phyloP scores from a whole-genome alignment of 2,329 filamentous ascomycete species.

The Phaeosphaeriaceae sp. region DNA sequence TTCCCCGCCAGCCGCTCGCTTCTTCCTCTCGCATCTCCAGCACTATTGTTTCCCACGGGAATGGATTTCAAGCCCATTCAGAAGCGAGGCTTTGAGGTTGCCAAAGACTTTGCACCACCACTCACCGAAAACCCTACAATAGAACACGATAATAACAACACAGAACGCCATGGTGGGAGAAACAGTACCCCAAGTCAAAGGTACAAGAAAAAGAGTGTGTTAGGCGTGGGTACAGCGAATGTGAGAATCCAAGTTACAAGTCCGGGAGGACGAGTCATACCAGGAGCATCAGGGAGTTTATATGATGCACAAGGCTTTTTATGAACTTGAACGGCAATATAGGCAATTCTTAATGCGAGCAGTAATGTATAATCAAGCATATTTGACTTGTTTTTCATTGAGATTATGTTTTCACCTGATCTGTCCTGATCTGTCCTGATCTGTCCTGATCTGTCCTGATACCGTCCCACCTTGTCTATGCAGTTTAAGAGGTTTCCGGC shows the following conservation, averaged over 20 bases:
- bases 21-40: conserved; percentile 15
- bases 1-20: conserved; percentile 16
- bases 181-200: conserved; percentile 1
- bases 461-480: too few relatives aligned
- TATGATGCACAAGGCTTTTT: conserved; percentile 45
- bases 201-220: conserved; percentile 26
- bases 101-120: conserved; percentile 17
- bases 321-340: conserved; percentile 8
- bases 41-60: neutral
- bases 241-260: conserved; percentile 29
- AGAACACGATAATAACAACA: neutral
- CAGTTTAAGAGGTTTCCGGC: too few relatives aligned
- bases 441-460: too few relatives aligned
- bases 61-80: conserved; percentile 3
- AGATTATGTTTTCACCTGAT: too few relatives aligned
- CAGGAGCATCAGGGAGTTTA: conserved; percentile 37
- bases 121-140: neutral
- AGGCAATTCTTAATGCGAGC: neutral
- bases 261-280: conserved; percentile 8
- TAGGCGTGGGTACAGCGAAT: conserved; percentile 31
- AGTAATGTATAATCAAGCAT: neutral
- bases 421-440: too few relatives aligned
- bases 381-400: too few relatives aligned
- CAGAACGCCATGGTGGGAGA: neutral
- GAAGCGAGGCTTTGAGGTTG: conserved; percentile 32